phyloP scores from a whole-genome alignment of 345 rosid genomes.

The Capsella bursapastoris region DNA sequence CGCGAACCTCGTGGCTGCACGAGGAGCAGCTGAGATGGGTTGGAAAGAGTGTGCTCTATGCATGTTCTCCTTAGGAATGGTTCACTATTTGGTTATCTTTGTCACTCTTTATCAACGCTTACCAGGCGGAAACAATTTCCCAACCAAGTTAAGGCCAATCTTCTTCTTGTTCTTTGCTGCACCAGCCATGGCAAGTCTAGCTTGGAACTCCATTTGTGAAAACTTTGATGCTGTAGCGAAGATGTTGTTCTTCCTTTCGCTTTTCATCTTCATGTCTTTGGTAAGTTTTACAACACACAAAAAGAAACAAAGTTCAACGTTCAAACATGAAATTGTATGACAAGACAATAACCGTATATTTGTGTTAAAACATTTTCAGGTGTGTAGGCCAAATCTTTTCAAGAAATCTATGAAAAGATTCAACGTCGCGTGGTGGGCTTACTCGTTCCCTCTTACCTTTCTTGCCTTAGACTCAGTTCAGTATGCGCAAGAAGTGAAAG shows the following conservation, averaged over 20 bases:
- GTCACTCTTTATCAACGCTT: conserved; percentile 74
- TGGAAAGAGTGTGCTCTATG: conserved; percentile 66
- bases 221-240: conserved; percentile 54
- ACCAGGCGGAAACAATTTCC: conserved; percentile 51
- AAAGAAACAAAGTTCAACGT: neutral
- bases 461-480: conserved; percentile 64
- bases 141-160: conserved; percentile 54
- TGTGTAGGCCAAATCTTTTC: conserved; percentile 62
- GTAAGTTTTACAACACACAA: conserved; percentile 39
- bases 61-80: conserved; percentile 68
- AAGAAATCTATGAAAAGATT: conserved; percentile 73
- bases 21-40: conserved; percentile 61
- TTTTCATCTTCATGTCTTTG: conserved; percentile 65
- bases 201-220: conserved; percentile 70
- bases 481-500: conserved; percentile 56
- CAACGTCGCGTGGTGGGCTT: conserved; percentile 75
- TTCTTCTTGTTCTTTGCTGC: conserved; percentile 79
- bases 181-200: conserved; percentile 66
- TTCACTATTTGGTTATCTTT: conserved; percentile 70
- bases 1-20: conserved; percentile 64
- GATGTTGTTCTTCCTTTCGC: conserved; percentile 65
- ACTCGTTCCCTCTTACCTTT: conserved; percentile 60
- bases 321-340: neutral
- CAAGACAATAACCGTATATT: neutral
- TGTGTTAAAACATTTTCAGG: conserved; percentile 43